Conservation (phyloP, 306 rosid genomes). For the Delonix regia region DNA sequence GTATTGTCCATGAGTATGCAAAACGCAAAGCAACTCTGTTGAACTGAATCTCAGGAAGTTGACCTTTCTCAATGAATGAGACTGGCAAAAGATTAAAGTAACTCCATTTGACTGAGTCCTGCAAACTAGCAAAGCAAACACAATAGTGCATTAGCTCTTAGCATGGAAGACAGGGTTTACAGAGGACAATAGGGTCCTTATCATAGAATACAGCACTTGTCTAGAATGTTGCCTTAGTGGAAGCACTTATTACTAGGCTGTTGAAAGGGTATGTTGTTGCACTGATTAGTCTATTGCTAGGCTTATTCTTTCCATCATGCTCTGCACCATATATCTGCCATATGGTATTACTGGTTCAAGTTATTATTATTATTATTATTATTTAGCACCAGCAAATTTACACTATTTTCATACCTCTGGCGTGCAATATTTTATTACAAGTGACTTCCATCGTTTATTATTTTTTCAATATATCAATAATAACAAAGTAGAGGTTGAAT, state of each 20-base stretch:
- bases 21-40: slow-evolving; percentile 56
- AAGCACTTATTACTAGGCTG: background rate
- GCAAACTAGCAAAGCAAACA: slow-evolving; percentile 6
- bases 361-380: no score
- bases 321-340: background rate
- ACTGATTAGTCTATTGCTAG: background rate
- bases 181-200: slow-evolving; percentile 3
- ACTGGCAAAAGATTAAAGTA: slow-evolving; percentile 10
- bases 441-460: no score
- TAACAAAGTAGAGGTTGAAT: no score
- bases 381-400: background rate
- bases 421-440: no score
- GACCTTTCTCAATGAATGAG: background rate
- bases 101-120: slow-evolving; percentile 6
- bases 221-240: background rate
- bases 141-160: background rate
- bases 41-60: slow-evolving; percentile 20
- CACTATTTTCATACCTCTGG: background rate
- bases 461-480: no score
- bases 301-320: background rate
- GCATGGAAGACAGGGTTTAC: background rate
- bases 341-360: no score
- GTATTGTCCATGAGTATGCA: slow-evolving; percentile 67
- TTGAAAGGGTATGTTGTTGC: background rate
- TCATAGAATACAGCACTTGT: slow-evolving; percentile 16